Conservation (phyloP, 2,329 filamentous ascomycete genomes). For the Neofusicoccum cordaticola region DNA sequence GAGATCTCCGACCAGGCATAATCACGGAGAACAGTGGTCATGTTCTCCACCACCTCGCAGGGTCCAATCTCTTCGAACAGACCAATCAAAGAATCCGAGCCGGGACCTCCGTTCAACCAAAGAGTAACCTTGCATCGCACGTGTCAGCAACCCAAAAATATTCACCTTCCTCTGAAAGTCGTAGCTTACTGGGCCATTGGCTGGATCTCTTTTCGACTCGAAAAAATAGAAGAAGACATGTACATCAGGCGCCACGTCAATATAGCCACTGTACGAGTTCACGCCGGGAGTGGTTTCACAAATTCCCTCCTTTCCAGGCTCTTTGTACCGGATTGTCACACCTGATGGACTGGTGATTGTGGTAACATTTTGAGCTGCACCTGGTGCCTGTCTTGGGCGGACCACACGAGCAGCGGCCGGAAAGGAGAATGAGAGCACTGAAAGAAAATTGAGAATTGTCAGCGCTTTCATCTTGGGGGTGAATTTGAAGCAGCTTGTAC, state of each 20-base stretch:
- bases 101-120: slow-evolving; percentile 9
- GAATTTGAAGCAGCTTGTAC: too few species aligned
- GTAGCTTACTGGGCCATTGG: slow-evolving; percentile 48
- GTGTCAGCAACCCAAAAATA: too few species aligned
- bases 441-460: not conserved
- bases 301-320: slow-evolving; percentile 45
- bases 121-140: not conserved
- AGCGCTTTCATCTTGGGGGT: not conserved
- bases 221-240: slow-evolving; percentile 49
- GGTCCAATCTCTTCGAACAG: slow-evolving; percentile 38
- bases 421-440: not conserved
- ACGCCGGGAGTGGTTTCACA: slow-evolving; percentile 41
- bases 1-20: slow-evolving; percentile 39
- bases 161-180: too few species aligned
- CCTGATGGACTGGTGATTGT: slow-evolving; percentile 41
- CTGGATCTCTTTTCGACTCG: slow-evolving; percentile 45
- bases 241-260: slow-evolving; percentile 35
- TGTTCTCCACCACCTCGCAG: slow-evolving; percentile 42
- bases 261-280: slow-evolving; percentile 39
- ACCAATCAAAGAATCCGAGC: not conserved
- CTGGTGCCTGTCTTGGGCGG: slow-evolving; percentile 17
- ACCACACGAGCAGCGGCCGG: not conserved
- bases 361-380: slow-evolving; percentile 37
- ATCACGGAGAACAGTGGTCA: slow-evolving; percentile 35
- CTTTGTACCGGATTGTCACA: slow-evolving; percentile 43